Evolutionary conservation across 116 monocot species (phyloP).

Genomic region (Posidonia oceanica): DNA sequence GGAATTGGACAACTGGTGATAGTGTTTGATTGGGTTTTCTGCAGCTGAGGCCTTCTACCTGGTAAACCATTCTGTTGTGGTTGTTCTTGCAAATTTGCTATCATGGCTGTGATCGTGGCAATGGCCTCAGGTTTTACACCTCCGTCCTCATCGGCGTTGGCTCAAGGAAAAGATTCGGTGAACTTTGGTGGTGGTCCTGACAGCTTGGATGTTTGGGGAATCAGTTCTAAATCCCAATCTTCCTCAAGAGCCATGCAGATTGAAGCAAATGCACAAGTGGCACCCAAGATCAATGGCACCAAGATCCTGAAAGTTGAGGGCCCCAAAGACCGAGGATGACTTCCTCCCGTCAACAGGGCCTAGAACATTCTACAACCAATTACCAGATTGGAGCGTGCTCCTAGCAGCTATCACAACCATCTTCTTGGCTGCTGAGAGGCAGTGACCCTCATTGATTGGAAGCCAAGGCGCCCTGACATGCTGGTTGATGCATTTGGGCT

Average conservation of each 20-base stretch:
- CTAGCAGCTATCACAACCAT: conserved; percentile 82
- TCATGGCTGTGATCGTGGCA: conserved; percentile 15
- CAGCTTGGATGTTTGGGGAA: conserved; percentile 33
- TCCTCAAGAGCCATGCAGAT: conserved; percentile 37
- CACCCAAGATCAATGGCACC: conserved; percentile 67
- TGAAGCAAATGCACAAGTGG: conserved; percentile 62
- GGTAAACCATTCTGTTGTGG: not conserved
- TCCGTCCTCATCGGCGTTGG: too few relatives aligned
- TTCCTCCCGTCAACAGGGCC: conserved; percentile 20
- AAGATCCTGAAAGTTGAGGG: conserved; percentile 42
- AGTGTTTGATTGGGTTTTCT: not conserved
- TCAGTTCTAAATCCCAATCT: conserved; percentile 37
- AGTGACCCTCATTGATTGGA: conserved; percentile 85
- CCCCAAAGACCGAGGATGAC: conserved; percentile 39
- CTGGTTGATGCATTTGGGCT: conserved; percentile 63
- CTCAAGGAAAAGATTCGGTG: conserved; percentile 30
- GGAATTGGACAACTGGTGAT: not conserved
- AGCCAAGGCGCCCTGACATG: conserved; percentile 83
- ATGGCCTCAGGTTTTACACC: too few relatives aligned
- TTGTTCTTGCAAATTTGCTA: not conserved
- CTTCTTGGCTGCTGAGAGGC: conserved; percentile 92
- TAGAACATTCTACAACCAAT: conserved; percentile 76
- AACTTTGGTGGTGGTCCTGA: conserved; percentile 30
- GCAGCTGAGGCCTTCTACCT: not conserved
- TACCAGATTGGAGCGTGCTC: conserved; percentile 89